Base-by-base conservation (phyloP, 805 yeast species). In the Sugiyamaella floridensis region DNA sequence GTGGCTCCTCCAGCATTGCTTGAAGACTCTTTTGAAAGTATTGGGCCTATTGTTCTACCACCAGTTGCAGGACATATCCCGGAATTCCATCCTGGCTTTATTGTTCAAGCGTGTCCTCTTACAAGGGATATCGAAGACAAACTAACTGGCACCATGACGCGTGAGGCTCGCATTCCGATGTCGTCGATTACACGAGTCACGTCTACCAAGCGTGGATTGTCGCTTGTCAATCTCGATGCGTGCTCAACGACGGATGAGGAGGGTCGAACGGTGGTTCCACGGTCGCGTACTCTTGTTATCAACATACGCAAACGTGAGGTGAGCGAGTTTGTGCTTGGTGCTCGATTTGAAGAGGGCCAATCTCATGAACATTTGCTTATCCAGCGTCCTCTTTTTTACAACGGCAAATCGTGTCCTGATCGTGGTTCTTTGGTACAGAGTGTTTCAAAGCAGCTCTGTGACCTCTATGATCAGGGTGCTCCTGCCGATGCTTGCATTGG, bases 61-160 rank as follows among this genome's bases (percentile, higher is more conserved):
- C 58, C 60, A 12, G 51, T 60, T 4, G 65, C 60, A 2, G 65
- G 65, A 6, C 58, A 59, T 32, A 42, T 59, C 9, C 54, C 61
- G 1, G 62, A 59, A 15, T 52, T 59, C 45, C 65, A 61, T 48
- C 65, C 65, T 18, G 63, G 60, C 20, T 61, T 60, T 37, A 15
- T 52, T n/a, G 26, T 61, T 9, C 65, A 61, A 45, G 63, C 60
- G 7, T 52, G 56, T 19, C 60, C 61, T 11, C 50, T 43, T n/a
- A 32, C 54, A 18, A 49, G 49, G 10, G 62, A 56, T 5, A 50
- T 61, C 18, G 64, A 60, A 40, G 57, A 56, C 19, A 58, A 52
- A 32, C 55, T 61, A 50, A 51, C 52, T n/a, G 29, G 50, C 10
- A 52, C 62, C 16, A 59, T 61, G 63, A 40, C 50, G 18, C 40